Evolutionary conservation across 768 basidiomycete species (phyloP), one percentile per base, ranked within the genome.

Genomic region (Phaeolepiota aurea): DNA sequence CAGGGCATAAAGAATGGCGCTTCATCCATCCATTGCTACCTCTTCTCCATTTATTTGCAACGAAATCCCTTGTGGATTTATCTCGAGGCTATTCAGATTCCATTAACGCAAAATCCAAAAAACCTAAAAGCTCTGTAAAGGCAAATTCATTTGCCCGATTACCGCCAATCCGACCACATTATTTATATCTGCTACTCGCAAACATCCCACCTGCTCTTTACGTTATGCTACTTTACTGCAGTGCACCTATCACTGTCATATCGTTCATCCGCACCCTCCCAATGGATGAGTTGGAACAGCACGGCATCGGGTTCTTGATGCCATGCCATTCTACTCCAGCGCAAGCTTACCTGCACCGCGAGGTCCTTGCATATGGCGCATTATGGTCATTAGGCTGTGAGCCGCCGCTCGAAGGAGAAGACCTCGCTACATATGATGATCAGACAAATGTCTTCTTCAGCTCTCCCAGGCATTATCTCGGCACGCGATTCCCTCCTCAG

Each of bases 261-360:
- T 68, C 76, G 10, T 82, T 78, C 55, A 63, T 96, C 33, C 72
- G 78, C 20, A 53, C 59, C 16, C 62, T 86, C 32, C 68, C 80
- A 1, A 47, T 58, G 3, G 53, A 64, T 5, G 65, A 79, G 14
- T 62, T 84, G 18, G 47, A 48, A 3, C 50, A 59, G 14, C 61
- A 55, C 10, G 69, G 69, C 3, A 62, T 94, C 15, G 90, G 87
- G 1, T 80, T 90, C 51, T 61, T 97, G 15, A 93, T 91, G 87
- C 94, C 96, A 7, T 99, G 96, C 48, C 94, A 99, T 62, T 96
- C 93, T 15, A 89, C 87, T 1, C 94, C 94, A 3, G 91, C 87
- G 64, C 85, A 89, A 53, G 79, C 90, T 1, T 83, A 91, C 58
- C 56, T 98, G 5, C 96, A 98, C 56, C 68, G 77, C 14, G 62